Evolutionary conservation across 352 stramenopile species (phyloP).

Genomic region (Phytophthora ramorum): DNA sequence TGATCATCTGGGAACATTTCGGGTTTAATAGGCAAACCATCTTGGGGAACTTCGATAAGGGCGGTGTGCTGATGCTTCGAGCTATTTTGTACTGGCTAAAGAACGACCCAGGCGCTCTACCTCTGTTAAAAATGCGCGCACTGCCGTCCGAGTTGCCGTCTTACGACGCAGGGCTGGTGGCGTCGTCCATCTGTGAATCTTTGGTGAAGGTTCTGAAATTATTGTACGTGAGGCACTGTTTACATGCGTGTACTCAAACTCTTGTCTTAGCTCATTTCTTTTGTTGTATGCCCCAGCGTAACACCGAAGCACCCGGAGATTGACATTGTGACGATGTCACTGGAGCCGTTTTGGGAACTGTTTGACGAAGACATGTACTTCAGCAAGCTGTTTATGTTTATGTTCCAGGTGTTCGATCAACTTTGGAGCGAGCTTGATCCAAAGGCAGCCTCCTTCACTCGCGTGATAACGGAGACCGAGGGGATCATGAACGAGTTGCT

Average conservation of each 20-base stretch:
- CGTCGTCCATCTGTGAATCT: conserved; percentile 72
- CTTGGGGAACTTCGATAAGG: conserved; percentile 81
- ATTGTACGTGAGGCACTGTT: conserved; percentile 48
- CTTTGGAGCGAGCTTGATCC: conserved; percentile 66
- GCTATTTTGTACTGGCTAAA: conserved; percentile 74
- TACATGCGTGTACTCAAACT: neutral
- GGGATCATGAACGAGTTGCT: conserved; percentile 72
- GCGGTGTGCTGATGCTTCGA: conserved; percentile 73
- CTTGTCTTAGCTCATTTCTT: conserved; percentile 17
- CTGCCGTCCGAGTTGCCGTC: conserved; percentile 62
- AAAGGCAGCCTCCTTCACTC: conserved; percentile 80
- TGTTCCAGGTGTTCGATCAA: conserved; percentile 81
- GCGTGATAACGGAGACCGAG: conserved; percentile 82
- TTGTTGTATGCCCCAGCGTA: conserved; percentile 38
- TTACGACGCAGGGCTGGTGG: conserved; percentile 75
- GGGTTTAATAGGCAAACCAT: conserved; percentile 73
- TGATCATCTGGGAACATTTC: conserved; percentile 78
- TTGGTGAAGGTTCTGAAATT: conserved; percentile 80
- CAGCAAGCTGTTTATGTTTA: conserved; percentile 77
- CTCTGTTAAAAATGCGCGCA: conserved; percentile 58
- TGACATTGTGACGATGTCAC: conserved; percentile 78
- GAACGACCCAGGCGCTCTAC: conserved; percentile 51
- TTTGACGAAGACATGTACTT: conserved; percentile 86
- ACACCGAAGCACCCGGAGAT: conserved; percentile 66
- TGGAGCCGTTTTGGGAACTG: conserved; percentile 86